Conservation (phyloP, 2,329 filamentous ascomycete species). For the Plenodomus biglobosus region DNA sequence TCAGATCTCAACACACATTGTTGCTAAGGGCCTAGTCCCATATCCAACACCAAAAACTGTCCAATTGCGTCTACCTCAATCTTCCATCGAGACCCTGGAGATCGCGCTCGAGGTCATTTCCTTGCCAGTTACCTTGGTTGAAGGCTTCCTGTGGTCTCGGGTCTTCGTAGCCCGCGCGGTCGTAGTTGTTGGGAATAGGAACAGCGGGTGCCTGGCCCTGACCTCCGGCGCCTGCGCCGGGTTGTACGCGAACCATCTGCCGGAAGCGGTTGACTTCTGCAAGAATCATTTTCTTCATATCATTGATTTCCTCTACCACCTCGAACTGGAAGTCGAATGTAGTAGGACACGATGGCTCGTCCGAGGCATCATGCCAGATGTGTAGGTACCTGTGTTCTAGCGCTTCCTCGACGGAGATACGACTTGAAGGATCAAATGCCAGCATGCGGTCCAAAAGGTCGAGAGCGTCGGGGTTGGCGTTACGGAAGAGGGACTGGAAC, state of each 20-base stretch:
- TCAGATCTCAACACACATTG: slow-evolving; percentile 3
- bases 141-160: slow-evolving; percentile 62
- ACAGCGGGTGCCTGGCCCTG: slow-evolving; percentile 54
- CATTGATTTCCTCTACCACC: slow-evolving; percentile 88
- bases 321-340: slow-evolving; percentile 99
- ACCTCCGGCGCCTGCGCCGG: slow-evolving; percentile 31
- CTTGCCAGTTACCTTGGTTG: slow-evolving; percentile 42
- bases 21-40: slow-evolving; percentile 8
- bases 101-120: slow-evolving; percentile 48
- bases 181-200: slow-evolving; percentile 64
- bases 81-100: slow-evolving; percentile 51
- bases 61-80: slow-evolving; percentile 15
- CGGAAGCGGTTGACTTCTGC: slow-evolving; percentile 92
- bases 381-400: slow-evolving; percentile 95
- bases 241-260: slow-evolving; percentile 53
- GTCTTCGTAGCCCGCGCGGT: slow-evolving; percentile 61
- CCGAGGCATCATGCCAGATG: slow-evolving; percentile 97
- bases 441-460: slow-evolving; percentile 97
- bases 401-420: slow-evolving; percentile 91
- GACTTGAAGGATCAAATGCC: slow-evolving; percentile 89
- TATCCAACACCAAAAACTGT: slow-evolving; percentile 9
- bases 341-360: slow-evolving; percentile 90
- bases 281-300: slow-evolving; percentile 97
- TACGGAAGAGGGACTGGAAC: slow-evolving; percentile 85
- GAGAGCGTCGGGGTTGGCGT: slow-evolving; percentile 92